Percentiles rank a stretch among this genome's conserved stretches.
Evolutionary conservation across 1,284 basidiomycete species (phyloP).

Genomic region (Melanopsichium pennsylvanicum): DNA sequence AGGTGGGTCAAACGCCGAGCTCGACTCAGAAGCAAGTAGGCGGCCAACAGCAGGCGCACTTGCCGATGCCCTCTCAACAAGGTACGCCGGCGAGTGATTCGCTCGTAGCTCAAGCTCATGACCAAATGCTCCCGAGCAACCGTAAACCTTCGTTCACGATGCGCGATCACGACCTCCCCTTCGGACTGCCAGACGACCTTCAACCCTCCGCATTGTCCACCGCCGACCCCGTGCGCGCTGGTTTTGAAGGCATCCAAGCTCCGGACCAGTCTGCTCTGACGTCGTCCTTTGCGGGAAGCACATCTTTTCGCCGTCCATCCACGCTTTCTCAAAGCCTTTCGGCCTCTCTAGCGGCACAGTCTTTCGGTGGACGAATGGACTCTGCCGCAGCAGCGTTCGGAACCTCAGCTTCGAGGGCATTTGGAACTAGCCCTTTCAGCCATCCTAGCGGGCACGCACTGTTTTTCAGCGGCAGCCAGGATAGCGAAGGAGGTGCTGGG

Average conservation of each 20-base stretch:
- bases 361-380: slow-evolving; percentile 25
- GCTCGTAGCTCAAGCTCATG: slow-evolving; percentile 5
- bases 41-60: slow-evolving; percentile 11
- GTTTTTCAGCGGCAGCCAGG: slow-evolving; percentile 60
- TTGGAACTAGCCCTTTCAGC: slow-evolving; percentile 64
- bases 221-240: slow-evolving; percentile 14
- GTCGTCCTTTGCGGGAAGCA: slow-evolving; percentile 23
- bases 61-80: slow-evolving; percentile 10
- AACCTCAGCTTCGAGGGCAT: slow-evolving; percentile 40
- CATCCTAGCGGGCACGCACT: slow-evolving; percentile 58
- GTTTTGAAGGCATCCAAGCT: slow-evolving; percentile 18
- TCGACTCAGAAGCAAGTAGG: slow-evolving; percentile 11
- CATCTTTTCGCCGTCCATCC: slow-evolving; percentile 32
- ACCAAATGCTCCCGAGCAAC: slow-evolving; percentile 5
- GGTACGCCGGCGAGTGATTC: slow-evolving; percentile 2
- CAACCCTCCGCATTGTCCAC: slow-evolving; percentile 15
- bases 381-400: slow-evolving; percentile 37
- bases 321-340: slow-evolving; percentile 30
- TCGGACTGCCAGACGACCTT: slow-evolving; percentile 72
- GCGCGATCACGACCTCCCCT: slow-evolving; percentile 78
- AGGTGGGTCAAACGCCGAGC: background rate
- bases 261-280: slow-evolving; percentile 13
- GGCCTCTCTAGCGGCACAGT: slow-evolving; percentile 27
- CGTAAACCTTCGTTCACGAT: slow-evolving; percentile 73
- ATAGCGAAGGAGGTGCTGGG: slow-evolving; percentile 44